Evolutionary conservation across 352 stramenopile species (phyloP).

Genomic region (Globisporangium nodosum): DNA sequence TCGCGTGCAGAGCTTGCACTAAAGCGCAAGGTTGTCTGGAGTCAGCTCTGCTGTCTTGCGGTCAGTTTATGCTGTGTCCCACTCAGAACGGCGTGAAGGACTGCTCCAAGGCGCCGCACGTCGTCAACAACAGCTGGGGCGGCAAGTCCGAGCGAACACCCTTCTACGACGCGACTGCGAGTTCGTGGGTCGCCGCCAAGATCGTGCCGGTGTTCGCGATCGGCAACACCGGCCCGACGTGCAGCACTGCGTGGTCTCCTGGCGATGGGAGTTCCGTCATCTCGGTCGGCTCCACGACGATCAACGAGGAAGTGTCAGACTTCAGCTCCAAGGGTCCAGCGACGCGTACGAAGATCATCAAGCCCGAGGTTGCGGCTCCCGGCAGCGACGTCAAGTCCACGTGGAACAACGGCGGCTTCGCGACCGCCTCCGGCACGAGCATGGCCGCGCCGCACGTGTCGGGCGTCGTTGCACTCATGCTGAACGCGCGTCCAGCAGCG

Average conservation of each 20-base stretch:
- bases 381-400: constrained; percentile 12
- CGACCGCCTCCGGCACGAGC: constrained; percentile 20
- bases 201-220: no score
- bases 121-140: constrained; percentile 20
- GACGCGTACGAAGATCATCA: no score
- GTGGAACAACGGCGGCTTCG: constrained; percentile 2
- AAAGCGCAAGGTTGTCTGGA: background rate
- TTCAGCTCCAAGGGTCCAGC: constrained; percentile 21
- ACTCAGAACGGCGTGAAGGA: constrained; percentile 9
- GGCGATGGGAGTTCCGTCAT: no score
- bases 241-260: no score
- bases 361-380: constrained; percentile 21
- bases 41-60: constrained; percentile 15
- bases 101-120: constrained; percentile 17
- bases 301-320: constrained; percentile 13
- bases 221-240: no score
- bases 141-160: no score
- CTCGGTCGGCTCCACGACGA: constrained; percentile 15
- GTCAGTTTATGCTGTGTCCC: constrained; percentile 22
- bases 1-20: constrained; percentile 16
- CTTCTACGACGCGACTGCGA: no score
- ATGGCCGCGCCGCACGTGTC: constrained; percentile 27
- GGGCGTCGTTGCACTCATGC: constrained; percentile 16
- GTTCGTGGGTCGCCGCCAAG: no score
- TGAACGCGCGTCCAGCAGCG: constrained; percentile 16